These are phyloP conservation scores for Citrus reticulata DNA, from an alignment of 345 rosid species.

Conservation along the genomic window DNA sequence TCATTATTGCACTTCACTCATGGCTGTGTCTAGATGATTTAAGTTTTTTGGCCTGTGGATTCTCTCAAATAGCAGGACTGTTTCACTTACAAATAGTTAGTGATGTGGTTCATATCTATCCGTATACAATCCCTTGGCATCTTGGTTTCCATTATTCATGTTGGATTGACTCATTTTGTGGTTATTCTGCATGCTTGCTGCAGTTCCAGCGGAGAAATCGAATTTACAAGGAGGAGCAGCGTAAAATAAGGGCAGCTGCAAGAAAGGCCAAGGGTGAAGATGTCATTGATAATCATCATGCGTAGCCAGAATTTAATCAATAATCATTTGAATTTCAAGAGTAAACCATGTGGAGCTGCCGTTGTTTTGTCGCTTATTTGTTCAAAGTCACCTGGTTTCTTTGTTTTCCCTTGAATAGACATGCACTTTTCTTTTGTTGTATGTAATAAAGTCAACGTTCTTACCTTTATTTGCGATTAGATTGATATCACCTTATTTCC, in stretches of 20 bases:
- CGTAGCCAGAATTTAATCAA: slow-evolving; percentile 13
- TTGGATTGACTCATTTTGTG: not conserved
- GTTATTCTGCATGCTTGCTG: slow-evolving; percentile 15
- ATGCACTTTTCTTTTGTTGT: not conserved
- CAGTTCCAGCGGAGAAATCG: slow-evolving; percentile 95
- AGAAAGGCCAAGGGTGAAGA: slow-evolving; percentile 52
- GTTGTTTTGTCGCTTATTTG: slow-evolving; percentile 4
- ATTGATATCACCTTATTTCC: not conserved
- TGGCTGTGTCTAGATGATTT: not conserved
- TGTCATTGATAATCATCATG: slow-evolving; percentile 39
- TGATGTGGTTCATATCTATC: not conserved
- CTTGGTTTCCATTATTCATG: not conserved
- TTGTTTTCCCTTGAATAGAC: slow-evolving; percentile 5
- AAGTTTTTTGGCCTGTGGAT: not conserved
- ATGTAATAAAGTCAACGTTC: not conserved
- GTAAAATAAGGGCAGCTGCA: slow-evolving; percentile 79
- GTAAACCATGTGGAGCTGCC: slow-evolving; percentile 32
- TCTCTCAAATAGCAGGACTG: not conserved
- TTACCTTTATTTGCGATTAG: not conserved
- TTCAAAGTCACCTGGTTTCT: slow-evolving; percentile 3
- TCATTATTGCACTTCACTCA: not conserved
- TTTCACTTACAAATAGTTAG: not conserved
- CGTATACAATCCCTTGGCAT: not conserved
- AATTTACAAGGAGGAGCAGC: slow-evolving; percentile 97
- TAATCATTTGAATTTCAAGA: slow-evolving; percentile 22